These are phyloP conservation scores for Drosera capensis DNA, from an alignment of 148 eudicot genomes.

Conservation along the genomic window DNA sequence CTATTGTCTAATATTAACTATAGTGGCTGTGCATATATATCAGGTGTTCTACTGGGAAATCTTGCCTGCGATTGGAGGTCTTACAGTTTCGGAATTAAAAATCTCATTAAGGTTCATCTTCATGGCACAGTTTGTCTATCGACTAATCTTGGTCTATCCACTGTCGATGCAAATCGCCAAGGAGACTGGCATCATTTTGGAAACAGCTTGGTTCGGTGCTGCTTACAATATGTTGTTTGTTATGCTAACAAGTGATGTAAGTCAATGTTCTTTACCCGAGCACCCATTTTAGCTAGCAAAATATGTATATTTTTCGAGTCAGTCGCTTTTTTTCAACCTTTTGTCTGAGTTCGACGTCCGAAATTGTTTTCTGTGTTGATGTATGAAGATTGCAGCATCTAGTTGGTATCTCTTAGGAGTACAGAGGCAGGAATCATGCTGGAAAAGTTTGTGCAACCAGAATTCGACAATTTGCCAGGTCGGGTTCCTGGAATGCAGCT, in stretches of 20 bases:
- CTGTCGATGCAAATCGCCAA: constrained; percentile 7
- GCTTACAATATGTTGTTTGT: constrained; percentile 10
- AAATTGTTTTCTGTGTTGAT: background rate
- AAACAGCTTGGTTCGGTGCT: constrained; percentile 8
- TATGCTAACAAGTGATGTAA: constrained; percentile 13
- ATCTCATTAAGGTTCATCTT: constrained; percentile 4
- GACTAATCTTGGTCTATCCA: constrained; percentile 14
- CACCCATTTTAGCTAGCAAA: too few relatives aligned
- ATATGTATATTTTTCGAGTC: background rate
- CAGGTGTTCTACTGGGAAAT: constrained; percentile 11
- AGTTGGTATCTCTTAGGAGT: constrained; percentile 10
- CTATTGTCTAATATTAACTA: too few relatives aligned
- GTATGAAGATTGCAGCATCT: constrained; percentile 11
- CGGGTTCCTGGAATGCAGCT: constrained; percentile 8
- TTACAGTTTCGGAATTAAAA: constrained; percentile 4
- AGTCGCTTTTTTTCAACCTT: background rate
- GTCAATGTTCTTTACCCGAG: constrained; percentile 1
- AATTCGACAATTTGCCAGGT: background rate
- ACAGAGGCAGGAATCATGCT: constrained; percentile 10
- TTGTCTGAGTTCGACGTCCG: background rate
- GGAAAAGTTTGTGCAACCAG: constrained; percentile 11
- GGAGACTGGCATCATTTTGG: constrained; percentile 6
- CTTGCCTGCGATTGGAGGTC: constrained; percentile 6
- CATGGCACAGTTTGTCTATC: constrained; percentile 7
- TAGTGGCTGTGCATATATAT: background rate